These are phyloP conservation scores for Neoascochyta sp. DNA, from an alignment of 2,329 filamentous ascomycete genomes.

Conservation along the genomic window DNA sequence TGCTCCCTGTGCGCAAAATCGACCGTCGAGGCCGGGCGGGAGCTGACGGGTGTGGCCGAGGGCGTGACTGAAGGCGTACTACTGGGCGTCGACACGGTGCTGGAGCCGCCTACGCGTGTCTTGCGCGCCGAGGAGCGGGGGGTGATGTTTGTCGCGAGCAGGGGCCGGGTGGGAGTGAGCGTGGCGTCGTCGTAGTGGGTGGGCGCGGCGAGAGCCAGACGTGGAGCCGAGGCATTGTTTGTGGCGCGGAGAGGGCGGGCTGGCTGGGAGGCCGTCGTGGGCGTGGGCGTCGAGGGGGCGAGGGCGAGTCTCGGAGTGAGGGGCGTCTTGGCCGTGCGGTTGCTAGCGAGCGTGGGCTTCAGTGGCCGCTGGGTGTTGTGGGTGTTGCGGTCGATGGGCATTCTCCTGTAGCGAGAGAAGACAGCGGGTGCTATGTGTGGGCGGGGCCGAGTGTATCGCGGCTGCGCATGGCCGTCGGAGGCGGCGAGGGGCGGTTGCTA, in stretches of 20 bases:
- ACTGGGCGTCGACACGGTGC: slow-evolving; percentile 62
- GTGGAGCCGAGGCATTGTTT: slow-evolving; percentile 26
- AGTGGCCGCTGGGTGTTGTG: slow-evolving; percentile 56
- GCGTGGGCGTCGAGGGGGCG: slow-evolving; percentile 21
- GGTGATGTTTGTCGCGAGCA: slow-evolving; percentile 67
- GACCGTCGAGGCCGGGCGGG: slow-evolving; percentile 34
- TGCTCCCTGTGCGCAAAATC: slow-evolving; percentile 29
- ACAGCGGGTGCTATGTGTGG: slow-evolving; percentile 12
- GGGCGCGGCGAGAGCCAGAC: slow-evolving; percentile 34
- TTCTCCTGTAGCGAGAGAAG: too few species aligned
- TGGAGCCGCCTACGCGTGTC: slow-evolving; percentile 61
- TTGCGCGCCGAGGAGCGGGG: slow-evolving; percentile 73
- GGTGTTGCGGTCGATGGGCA: slow-evolving; percentile 42
- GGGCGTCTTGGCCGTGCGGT: slow-evolving; percentile 52
- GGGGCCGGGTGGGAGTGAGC: slow-evolving; percentile 54
- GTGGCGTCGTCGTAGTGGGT: slow-evolving; percentile 50
- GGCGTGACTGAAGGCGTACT: slow-evolving; percentile 60
- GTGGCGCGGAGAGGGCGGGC: slow-evolving; percentile 25
- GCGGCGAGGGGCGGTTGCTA: slow-evolving; percentile 25
- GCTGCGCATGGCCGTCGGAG: slow-evolving; percentile 28
- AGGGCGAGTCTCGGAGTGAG: slow-evolving; percentile 58
- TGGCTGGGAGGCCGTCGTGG: slow-evolving; percentile 26
- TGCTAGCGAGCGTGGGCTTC: slow-evolving; percentile 65
- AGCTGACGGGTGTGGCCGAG: slow-evolving; percentile 38
- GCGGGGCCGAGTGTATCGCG: slow-evolving; percentile 13